Base-by-base conservation (phyloP, 495 filamentous ascomycete species). In the Neurospora sp. region DNA sequence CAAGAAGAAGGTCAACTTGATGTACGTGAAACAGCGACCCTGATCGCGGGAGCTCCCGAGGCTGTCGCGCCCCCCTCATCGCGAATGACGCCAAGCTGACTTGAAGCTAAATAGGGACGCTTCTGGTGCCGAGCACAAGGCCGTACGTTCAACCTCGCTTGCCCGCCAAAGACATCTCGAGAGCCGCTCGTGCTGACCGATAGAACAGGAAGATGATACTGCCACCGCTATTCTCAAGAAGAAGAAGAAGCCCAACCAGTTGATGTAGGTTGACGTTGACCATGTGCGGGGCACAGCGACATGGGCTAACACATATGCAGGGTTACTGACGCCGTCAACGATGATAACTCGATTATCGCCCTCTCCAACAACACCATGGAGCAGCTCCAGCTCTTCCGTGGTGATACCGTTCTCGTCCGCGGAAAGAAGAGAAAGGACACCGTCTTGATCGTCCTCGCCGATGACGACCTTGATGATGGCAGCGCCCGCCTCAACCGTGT, bases 391-490 rank as follows among this genome's bases (percentile, higher is more conserved):
- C 91, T 99, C 68, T 99, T 99, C 90, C 92, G 96, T 77, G 96
- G 96, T 75, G 96, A 99, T 82, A 99, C 96, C 72, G 96, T 99
- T 39, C 85, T 98, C 61, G 96, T 98, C 31, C 96, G 96, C 85
- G 96, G 96, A 81, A 99, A 99, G 91, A 99, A 98, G 93, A 89
- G 96, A 82, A 98, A 97, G 87, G 96, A 99, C 78, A 99, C 96
- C 2, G 96, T 98, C 73, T 84, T 99, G 78, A 98, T 99, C 80
- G 96, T 99, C 71, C 86, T 99, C 69, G 94, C 94, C 74, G 96
- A 99, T 81, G 96, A 99, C 80, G 96, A 99, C 70, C 90, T 99
- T 53, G 96, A 99, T 85, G 96, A 99, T 80, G 96, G 96, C 72
- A 96, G 90, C 78, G 96, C 92, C 71, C 92, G 96, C 73, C 94